Conservation (phyloP, 345 rosid species). For the Populus alba region DNA sequence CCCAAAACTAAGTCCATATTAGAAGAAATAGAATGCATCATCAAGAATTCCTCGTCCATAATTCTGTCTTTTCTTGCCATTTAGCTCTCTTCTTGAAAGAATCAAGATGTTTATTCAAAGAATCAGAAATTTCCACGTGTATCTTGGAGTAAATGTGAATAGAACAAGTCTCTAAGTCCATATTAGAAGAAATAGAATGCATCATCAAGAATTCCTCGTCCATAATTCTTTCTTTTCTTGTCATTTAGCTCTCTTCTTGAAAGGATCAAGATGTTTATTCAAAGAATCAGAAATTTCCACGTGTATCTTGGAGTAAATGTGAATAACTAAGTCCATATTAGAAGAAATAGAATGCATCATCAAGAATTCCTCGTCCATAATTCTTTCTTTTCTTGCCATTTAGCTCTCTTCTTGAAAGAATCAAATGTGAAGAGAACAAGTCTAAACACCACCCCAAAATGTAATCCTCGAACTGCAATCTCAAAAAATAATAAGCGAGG, state of each 20-base stretch:
- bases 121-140: not conserved
- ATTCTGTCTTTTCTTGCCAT: not conserved
- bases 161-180: too few relatives aligned
- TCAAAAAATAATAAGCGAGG: not conserved
- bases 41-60: not conserved
- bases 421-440: conserved; percentile 1
- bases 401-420: not conserved
- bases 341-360: not conserved
- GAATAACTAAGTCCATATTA: not conserved
- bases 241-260: too few relatives aligned
- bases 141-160: not conserved
- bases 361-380: not conserved
- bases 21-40: not conserved
- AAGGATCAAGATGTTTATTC: not conserved
- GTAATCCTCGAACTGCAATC: not conserved
- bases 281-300: not conserved
- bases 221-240: not conserved
- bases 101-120: not conserved
- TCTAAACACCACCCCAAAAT: too few relatives aligned
- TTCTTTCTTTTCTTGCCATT: not conserved
- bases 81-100: not conserved
- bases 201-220: not conserved
- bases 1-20: not conserved
- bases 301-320: not conserved
- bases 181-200: not conserved